Base-by-base conservation (phyloP, 768 basidiomycete genomes). In the Rhodosporidiobolus odoratus region DNA sequence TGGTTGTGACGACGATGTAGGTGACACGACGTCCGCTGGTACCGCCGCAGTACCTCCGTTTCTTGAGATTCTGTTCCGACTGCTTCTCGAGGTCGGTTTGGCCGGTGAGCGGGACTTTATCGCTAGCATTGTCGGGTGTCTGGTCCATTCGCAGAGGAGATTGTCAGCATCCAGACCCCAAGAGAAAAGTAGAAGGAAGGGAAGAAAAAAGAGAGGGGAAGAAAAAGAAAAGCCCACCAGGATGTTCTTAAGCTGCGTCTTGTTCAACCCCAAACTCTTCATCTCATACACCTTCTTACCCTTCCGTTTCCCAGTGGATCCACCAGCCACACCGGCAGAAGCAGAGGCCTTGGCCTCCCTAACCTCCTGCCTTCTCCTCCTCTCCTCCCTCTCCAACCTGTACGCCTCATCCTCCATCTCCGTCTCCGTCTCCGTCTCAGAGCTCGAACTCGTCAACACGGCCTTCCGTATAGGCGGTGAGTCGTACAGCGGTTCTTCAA, bases 321-420 rank as follows among this genome's bases (percentile, higher is more conserved):
- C 43, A 13, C 43, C 23, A 45, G 13, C 23, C 43, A 23, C 12
- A 45, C 43, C 23, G 13, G 43, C 12, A n/a, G n/a, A n/a, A n/a
- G 43, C 43, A 23, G 23, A 12, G 43, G 43, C 43, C 43, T 23
- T 45, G 13, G 12, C 43, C 43, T 50, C 25, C 48, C 25, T 25
- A 13, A 8, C 48, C 15, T 50, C 48, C 48, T 25, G 48, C 48
- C 48, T 50, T 25, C 27, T 9, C 48, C 25, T 13, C 48, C 48
- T 13, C 48, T 50, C 83, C 23, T 45, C 80, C 35, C 78, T 77
- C 2, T 84, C 76, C 48, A 85, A 75, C 19, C 80, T 81, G 25
- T 91, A 77, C 41, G 80, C 80, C 79, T 91, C 89, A 4, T 85
- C 85, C 60, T 85, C 83, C 63, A 81, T 86, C 25, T 81, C n/a